Base-by-base conservation (phyloP, 2,329 filamentous ascomycete genomes). In the Hypomyces rosellus region DNA sequence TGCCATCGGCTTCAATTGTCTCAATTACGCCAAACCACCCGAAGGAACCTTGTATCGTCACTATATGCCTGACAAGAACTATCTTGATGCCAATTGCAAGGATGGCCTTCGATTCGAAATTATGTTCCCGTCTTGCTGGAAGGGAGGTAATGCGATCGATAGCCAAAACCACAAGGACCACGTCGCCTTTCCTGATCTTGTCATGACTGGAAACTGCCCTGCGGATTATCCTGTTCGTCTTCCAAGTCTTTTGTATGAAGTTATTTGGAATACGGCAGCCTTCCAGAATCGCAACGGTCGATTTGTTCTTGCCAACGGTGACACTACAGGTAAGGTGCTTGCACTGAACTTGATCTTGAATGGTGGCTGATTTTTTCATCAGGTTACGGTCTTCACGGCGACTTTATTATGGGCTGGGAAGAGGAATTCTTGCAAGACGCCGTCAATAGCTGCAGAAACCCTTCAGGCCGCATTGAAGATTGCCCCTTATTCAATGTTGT, bases 1-100 rank as follows among this genome's bases (percentile, higher is more conserved):
- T 54, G 89, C 91, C 9, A 61, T 96, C 25, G 92, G 93, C 3
- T 96, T 96, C 80, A 97, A 97, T 76, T 97, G 93, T 70, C 72
- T 99, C 54, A 85, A 97, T 79, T 96, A 96, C 65, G 61, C 60
- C 33, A 73, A 69, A 20, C 60, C 68, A 0, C 74, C 86, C 2
- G 90, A 96, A 67, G 77, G 78, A 1, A 86, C 90, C 13, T 77
- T 95, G 34, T 86, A 82, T 67, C 89, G 91, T 57, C 91, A 96
- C 68, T 84, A 81, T 64, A 62, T 96, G 59, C 91, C 92, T 0
- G 79, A 85, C 60, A 95, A 95, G 76, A 69, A 70, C 0, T 95
- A 81, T 64, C 75, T 96, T 34, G 90, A 96, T 63, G 77, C 76
- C 49, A 84, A 92, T 69, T 97, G 92, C 71, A 70, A 71, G n/a